Evolutionary conservation across 805 yeast genomes (phyloP), one percentile per base, ranked within the genome.

Genomic region (Ogataea henricii): DNA sequence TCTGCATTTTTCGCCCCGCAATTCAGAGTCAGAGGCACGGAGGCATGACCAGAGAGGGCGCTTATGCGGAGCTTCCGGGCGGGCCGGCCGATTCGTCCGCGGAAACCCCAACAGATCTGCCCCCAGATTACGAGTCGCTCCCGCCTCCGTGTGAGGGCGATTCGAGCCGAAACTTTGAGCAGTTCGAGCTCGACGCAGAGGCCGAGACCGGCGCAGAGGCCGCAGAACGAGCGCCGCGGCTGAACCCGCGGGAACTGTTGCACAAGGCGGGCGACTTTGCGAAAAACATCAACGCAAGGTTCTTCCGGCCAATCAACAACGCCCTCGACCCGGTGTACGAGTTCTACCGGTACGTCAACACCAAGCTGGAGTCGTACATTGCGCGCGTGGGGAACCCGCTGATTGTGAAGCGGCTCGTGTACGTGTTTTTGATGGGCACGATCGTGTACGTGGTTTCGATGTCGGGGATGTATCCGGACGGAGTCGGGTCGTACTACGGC

Each of bases 331-430:
- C 85, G 1, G 71, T 79, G 3, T 72, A 73, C 53, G 81, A 78
- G 58, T 71, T 76, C 2, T 74, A 73, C 53, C 62, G 65, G 40
- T 72, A 64, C 47, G 53, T 74, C 38, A 65, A 65, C 45, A 66
- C 69, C 33, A 73, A 75, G 44, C 68, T 81, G 45, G 96, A 91
- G 56, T 66, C 70, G 25, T 65, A 73, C 22, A 66, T 92, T 10
- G 72, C 82, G 16, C 78, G 78, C 50, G 56, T 87, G n/a, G 96
- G 97, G 4, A 89, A 91, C 61, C 97, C 97, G 3, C 67, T 89
- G 40, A 85, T 92, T 22, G 81, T 91, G 22, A 85, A 87, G 56
- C 72, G 98, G 35, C 71, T 91, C 33, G 65, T 87, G 2, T 89
- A 89, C 58, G 87, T 92, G 9, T 58, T 83, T 2, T 61, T 84